These are phyloP conservation scores for Epichloe hybrida DNA, from an alignment of 2,329 filamentous ascomycete genomes.

Conservation along the genomic window DNA sequence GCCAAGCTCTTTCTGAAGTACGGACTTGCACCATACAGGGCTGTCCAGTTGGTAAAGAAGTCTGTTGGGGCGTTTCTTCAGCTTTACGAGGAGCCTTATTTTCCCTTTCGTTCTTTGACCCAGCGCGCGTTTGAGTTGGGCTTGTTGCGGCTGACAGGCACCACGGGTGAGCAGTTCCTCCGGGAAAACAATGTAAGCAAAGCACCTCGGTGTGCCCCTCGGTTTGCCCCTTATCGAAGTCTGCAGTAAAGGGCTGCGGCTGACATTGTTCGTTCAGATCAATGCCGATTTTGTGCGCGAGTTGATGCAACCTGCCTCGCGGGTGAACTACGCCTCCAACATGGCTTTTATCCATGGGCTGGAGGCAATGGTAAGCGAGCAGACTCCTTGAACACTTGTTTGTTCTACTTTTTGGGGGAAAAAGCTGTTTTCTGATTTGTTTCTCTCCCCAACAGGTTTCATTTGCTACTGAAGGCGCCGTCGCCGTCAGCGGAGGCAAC, in stretches of 20 bases:
- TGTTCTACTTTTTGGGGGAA: background rate
- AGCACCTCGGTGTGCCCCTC: background rate
- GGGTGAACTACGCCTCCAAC: conserved; percentile 93
- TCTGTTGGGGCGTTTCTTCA: conserved; percentile 61
- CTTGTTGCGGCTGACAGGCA: conserved; percentile 49
- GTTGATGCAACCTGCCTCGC: conserved; percentile 77
- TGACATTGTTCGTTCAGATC: conserved; percentile 29
- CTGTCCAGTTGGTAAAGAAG: conserved; percentile 56
- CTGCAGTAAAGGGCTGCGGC: background rate
- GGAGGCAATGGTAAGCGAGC: conserved; percentile 56
- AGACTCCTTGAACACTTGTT: background rate
- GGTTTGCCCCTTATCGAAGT: no score
- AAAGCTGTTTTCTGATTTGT: background rate
- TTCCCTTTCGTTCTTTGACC: conserved; percentile 71
- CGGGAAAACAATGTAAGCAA: conserved; percentile 40
- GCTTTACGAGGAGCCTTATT: conserved; percentile 69
- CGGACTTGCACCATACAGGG: conserved; percentile 61
- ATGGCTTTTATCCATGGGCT: conserved; percentile 75
- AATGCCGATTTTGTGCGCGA: conserved; percentile 57
- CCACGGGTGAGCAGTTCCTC: conserved; percentile 64
- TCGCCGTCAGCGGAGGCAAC: conserved; percentile 71
- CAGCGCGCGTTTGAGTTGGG: conserved; percentile 53
- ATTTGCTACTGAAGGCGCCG: conserved; percentile 75
- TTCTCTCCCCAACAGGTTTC: conserved; percentile 41
- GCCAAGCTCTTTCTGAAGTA: conserved; percentile 77